A percentile compares a stretch with the other conserved stretches of the same genome.
These are phyloP conservation scores for Sugiyamaella grinbergsii DNA, from an alignment of 1,139 yeast species.

Conservation along the genomic window DNA sequence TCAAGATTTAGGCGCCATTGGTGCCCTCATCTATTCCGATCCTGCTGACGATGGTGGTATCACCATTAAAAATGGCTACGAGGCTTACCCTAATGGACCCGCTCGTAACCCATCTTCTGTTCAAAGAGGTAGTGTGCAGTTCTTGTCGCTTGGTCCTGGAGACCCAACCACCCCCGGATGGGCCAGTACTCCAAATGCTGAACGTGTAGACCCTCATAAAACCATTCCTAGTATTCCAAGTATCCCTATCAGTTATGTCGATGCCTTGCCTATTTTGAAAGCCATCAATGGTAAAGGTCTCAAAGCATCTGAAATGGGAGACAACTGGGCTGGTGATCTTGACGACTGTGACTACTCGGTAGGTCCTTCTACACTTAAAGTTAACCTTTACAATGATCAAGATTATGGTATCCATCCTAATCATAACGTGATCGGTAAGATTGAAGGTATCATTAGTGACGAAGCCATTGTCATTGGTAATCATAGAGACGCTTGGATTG, in stretches of 20 bases:
- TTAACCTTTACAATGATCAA: slow-evolving; percentile 58
- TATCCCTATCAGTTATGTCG: slow-evolving; percentile 60
- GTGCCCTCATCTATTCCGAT: slow-evolving; percentile 62
- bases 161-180: slow-evolving; percentile 90
- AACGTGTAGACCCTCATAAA: slow-evolving; percentile 51
- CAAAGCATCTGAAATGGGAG: slow-evolving; percentile 40
- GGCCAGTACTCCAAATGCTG: slow-evolving; percentile 58
- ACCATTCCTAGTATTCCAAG: slow-evolving; percentile 64
- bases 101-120: slow-evolving; percentile 70
- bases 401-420: slow-evolving; percentile 61
- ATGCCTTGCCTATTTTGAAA: slow-evolving; percentile 57
- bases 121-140: slow-evolving; percentile 84
- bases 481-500: slow-evolving; percentile 75
- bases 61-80: slow-evolving; percentile 53
- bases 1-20: slow-evolving; percentile 62
- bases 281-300: slow-evolving; percentile 59
- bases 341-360: slow-evolving; percentile 54
- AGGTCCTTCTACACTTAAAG: slow-evolving; percentile 60
- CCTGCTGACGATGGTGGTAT: slow-evolving; percentile 64
- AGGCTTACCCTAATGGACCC: slow-evolving; percentile 65
- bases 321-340: slow-evolving; percentile 53
- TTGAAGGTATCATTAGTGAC: slow-evolving; percentile 54
- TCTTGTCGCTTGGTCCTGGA: slow-evolving; percentile 75
- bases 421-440: slow-evolving; percentile 58
- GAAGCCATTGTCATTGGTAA: slow-evolving; percentile 64